Base-by-base conservation (phyloP, 305 asterid genomes). In the Caryopteris hybrid region DNA sequence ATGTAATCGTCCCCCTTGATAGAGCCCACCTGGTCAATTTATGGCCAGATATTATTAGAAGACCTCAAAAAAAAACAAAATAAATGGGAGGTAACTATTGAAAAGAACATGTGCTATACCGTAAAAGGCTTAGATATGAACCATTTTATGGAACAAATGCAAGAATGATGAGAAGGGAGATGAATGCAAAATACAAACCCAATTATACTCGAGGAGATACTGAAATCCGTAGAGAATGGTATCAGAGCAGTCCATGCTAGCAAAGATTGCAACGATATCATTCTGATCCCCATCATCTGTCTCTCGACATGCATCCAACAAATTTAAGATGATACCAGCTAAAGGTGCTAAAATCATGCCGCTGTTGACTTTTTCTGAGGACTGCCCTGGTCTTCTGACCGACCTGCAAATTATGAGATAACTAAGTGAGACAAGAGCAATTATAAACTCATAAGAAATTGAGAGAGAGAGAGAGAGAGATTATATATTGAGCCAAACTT, bases 301-400 rank as follows among this genome's bases (percentile, higher is more conserved):
- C 55, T 67, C 87, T 75, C 73, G 74, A 56, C 76, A 66, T 29
- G 87, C 90, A 80, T 88, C 96, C 80, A 93, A 61, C 70, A 93
- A 76, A 82, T 93, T 93, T 48, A 86, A 79, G 59, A 93, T 83
- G 71, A 93, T 93, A 69, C 97, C 99, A 25, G 95, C 95, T 23
- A 93, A 90, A 6, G 99, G 99, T 53, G 96, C 96, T 74, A 93
- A 78, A 60, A 93, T 83, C 96, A 86, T 91, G 79, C 97, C 92
- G 47, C 85, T 82, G 76, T 81, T 83, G 55, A 82, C 85, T 74
- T 88, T 93, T 75, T 93, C 99, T 9, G 88, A 75, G 18, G 85
- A 77, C 47, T 84, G 91, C 59, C 99, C 96, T 6, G 92, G 88
- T 21, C 97, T 88, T 77, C 91, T 85, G 38, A 91, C 60, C 39